Percentiles rank a stretch among this genome's conserved stretches.
These are phyloP conservation scores for Malbranchea zuffiana DNA, from an alignment of 2,329 filamentous ascomycete species.

Conservation along the genomic window DNA sequence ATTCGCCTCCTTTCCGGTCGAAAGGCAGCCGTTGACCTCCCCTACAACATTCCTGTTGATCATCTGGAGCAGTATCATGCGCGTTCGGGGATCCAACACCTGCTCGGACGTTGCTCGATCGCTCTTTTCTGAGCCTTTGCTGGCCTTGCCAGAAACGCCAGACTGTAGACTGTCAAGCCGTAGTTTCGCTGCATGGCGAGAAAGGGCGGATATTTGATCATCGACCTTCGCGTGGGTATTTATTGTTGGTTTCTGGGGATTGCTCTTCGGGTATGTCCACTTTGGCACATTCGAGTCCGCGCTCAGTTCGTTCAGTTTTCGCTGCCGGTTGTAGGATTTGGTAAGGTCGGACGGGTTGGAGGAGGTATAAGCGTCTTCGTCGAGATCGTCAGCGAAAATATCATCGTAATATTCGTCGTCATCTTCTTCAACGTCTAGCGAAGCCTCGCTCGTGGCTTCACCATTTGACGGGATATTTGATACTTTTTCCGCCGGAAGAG, in stretches of 20 bases:
- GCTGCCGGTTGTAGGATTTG: constrained; percentile 80
- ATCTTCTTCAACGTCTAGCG: constrained; percentile 39
- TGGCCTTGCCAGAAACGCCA: constrained; percentile 41
- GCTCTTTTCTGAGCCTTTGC: constrained; percentile 56
- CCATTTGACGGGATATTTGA: constrained; percentile 5
- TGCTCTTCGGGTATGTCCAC: constrained; percentile 56
- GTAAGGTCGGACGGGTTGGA: constrained; percentile 58
- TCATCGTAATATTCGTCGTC: constrained; percentile 54
- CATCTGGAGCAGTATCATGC: constrained; percentile 92
- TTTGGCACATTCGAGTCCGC: constrained; percentile 41
- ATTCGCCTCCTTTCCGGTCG: constrained; percentile 95
- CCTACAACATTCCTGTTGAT: constrained; percentile 83
- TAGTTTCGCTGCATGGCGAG: constrained; percentile 77
- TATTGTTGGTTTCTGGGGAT: constrained; percentile 64
- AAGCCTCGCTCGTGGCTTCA: constrained; percentile 23
- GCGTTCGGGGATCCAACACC: constrained; percentile 83
- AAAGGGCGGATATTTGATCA: constrained; percentile 76
- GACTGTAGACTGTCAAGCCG: constrained; percentile 56
- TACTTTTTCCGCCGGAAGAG: constrained; percentile 3
- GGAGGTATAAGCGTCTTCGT: constrained; percentile 46
- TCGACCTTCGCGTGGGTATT: constrained; percentile 73
- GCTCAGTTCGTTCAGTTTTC: constrained; percentile 49
- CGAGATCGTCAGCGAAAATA: constrained; percentile 43
- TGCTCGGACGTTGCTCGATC: constrained; percentile 91
- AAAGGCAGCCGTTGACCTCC: constrained; percentile 89